phyloP scores from a whole-genome alignment of 345 rosid genomes.

The Aquilaria yunnanensis region DNA sequence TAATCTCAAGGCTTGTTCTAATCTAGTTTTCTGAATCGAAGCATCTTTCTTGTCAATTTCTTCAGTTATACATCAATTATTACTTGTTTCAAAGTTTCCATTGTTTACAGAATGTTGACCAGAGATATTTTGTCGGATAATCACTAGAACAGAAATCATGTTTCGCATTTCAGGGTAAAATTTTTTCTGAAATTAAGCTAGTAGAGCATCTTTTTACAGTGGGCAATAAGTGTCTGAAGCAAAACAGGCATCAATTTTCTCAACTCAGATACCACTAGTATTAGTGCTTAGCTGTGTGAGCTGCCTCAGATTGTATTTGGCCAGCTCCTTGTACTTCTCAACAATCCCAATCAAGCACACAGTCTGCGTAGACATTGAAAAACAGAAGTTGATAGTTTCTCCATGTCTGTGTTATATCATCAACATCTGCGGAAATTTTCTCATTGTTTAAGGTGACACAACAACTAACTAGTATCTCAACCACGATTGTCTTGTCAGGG shows the following conservation, averaged over 20 bases:
- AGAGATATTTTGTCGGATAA: too few relatives aligned
- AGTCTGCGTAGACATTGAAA: constrained; percentile 35
- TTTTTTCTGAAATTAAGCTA: background rate
- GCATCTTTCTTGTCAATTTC: background rate
- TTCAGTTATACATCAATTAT: background rate
- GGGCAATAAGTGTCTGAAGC: too few relatives aligned
- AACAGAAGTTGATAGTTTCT: background rate
- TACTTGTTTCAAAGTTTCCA: too few relatives aligned
- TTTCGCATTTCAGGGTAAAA: background rate
- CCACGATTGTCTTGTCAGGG: constrained; percentile 79
- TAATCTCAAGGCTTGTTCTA: too few relatives aligned
- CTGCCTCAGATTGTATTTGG: constrained; percentile 82
- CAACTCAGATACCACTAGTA: background rate
- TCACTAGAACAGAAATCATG: too few relatives aligned
- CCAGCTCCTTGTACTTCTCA: constrained; percentile 83
- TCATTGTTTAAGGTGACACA: too few relatives aligned
- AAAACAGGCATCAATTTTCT: too few relatives aligned
- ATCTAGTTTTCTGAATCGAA: background rate
- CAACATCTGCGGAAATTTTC: too few relatives aligned
- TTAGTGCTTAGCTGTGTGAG: constrained; percentile 47
- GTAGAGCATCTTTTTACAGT: too few relatives aligned
- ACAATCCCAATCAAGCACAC: constrained; percentile 84
- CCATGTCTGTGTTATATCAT: background rate
- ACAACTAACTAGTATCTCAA: constrained; percentile 72
- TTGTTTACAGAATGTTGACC: too few relatives aligned